phyloP scores from a whole-genome alignment of 495 filamentous ascomycete species.

The Aspergillus nidulans region DNA sequence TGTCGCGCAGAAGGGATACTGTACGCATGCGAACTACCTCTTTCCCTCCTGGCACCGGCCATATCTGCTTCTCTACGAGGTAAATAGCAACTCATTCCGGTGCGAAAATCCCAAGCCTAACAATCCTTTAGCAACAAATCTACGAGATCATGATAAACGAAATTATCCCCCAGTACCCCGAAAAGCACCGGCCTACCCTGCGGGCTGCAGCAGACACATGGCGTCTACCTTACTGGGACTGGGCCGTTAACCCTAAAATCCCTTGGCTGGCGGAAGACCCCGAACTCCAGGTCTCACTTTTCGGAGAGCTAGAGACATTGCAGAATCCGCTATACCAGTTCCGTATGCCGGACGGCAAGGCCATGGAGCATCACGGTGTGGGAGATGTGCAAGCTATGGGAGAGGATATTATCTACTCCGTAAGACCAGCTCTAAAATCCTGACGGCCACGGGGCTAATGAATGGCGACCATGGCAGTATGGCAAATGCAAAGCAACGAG shows the following conservation, averaged over 20 bases:
- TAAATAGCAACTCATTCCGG: not conserved
- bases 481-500: not conserved
- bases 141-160: not conserved
- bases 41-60: not conserved
- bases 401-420: not conserved
- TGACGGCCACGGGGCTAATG: too few species aligned
- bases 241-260: not conserved
- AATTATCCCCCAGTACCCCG: not conserved
- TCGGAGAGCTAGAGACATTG: not conserved
- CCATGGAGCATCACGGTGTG: not conserved
- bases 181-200: not conserved
- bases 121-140: not conserved
- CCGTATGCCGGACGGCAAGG: not conserved
- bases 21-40: not conserved
- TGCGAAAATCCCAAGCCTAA: too few species aligned
- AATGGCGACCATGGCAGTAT: not conserved
- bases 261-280: not conserved
- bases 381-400: not conserved
- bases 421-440: not conserved
- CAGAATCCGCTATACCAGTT: not conserved
- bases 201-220: not conserved
- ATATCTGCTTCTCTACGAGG: not conserved
- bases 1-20: not conserved
- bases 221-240: conserved; percentile 1
- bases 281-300: not conserved